A percentile compares a stretch with the other conserved stretches of the same genome.
Conservation (phyloP, 305 asterid species). For the Fraxinus sp. region DNA sequence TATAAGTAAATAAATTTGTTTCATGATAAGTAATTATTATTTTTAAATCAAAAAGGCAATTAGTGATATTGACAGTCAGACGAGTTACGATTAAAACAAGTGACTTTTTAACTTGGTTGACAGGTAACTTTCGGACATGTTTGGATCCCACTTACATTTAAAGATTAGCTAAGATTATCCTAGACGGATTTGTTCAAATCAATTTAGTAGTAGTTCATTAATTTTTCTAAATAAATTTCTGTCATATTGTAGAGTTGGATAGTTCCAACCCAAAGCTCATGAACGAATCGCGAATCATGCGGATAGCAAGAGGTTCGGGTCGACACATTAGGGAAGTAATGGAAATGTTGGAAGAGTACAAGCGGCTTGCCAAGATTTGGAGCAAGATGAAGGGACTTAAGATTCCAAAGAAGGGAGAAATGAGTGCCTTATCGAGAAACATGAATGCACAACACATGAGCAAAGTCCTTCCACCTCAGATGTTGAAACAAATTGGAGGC, state of each 20-base stretch:
- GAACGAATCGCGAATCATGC: constrained; percentile 74
- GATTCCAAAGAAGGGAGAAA: constrained; percentile 96
- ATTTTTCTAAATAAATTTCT: not conserved
- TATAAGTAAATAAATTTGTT: not conserved
- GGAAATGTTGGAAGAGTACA: constrained; percentile 97
- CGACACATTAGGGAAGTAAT: constrained; percentile 70
- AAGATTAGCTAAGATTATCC: not conserved
- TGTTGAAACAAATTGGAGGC: constrained; percentile 98
- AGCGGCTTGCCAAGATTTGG: constrained; percentile 79
- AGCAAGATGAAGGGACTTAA: constrained; percentile 99
- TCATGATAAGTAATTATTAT: not conserved
- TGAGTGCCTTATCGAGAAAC: constrained; percentile 83
- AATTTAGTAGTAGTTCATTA: not conserved
- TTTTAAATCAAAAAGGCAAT: not conserved
- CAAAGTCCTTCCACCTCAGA: constrained; percentile 89
- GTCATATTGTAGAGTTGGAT: constrained; percentile 70
- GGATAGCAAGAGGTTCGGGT: constrained; percentile 91
- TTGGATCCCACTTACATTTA: not conserved
- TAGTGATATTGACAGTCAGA: not conserved
- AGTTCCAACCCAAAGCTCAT: constrained; percentile 84
- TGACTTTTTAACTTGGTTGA: not conserved
- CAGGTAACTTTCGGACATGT: not conserved
- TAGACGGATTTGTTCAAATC: not conserved
- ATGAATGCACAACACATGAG: constrained; percentile 96
- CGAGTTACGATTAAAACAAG: not conserved